Evolutionary conservation across 768 basidiomycete genomes (phyloP), one percentile per base, ranked within the genome.

Genomic region (Kwoniella pini): DNA sequence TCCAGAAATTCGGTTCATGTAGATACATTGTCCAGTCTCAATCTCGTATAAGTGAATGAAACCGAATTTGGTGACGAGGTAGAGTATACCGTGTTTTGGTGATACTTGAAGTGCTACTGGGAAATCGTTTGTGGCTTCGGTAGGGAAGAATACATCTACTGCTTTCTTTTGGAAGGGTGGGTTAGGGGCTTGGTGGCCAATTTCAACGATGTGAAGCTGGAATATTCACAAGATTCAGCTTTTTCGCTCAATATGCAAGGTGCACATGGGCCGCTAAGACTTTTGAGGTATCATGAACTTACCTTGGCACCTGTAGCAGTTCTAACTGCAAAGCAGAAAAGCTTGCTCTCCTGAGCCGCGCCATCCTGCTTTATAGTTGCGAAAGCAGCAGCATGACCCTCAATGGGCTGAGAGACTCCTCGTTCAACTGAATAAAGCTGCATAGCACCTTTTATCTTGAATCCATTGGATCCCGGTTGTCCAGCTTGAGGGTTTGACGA

Each of bases 21-120:
- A 99, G 61, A 99, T 86, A 81, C 96, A 98, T 43, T 91, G 88
- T 58, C 94, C 96, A 9, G 92, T 85, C 80, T 99, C 96, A 65
- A 98, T 86, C 80, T 99, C 96, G 80, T 99, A 99, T 13, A 99
- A 84, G 79, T 98, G 96, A 75, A 99, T 98, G 81, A 99, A 99
- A 40, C 96, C 96, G 77, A 91, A 98, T 79, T 99, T 99, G 57
- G 96, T 98, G 76, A 97, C 91, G 58, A 99, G 84, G 81, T 94
- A 99, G 73, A 96, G 82, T 79, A 99, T 91, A 33, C 96, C 95
- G 79, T 96, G 94, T 78, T 91, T 90, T 79, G 88, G 87, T 39
- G 96, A 98, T 33, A 98, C 91, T 77, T 99, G 96, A 92, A 99
- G 98, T 27, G 96, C 91, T 27, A 99, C 96, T 17, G 96, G 96